A percentile compares a stretch with the other conserved stretches of the same genome.
phyloP scores from a whole-genome alignment of 768 basidiomycete genomes.

The Kwoniella sp. region DNA sequence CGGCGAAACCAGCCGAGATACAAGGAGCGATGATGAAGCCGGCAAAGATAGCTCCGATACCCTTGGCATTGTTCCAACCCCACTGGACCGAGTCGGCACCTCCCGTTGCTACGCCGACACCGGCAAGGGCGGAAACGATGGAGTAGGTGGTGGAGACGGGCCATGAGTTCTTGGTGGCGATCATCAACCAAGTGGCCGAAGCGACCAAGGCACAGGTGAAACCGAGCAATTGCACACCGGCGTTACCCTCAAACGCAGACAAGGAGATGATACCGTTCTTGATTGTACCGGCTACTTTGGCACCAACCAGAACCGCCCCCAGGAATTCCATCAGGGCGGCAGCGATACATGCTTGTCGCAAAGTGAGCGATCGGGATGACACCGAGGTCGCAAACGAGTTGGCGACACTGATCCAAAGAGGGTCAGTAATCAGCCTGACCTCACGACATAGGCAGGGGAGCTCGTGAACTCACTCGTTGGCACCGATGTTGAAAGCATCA shows the following conservation, averaged over 20 bases:
- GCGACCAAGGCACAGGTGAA: conserved; percentile 55
- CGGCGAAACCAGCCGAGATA: conserved; percentile 56
- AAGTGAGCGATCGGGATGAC: conserved; percentile 56
- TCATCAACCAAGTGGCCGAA: conserved; percentile 46
- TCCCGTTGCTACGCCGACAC: conserved; percentile 55
- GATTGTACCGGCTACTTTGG: conserved; percentile 55
- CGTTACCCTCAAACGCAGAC: conserved; percentile 50
- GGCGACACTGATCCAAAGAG: conserved; percentile 35
- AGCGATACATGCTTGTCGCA: conserved; percentile 55
- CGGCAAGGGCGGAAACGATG: conserved; percentile 56
- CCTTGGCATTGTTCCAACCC: conserved; percentile 57
- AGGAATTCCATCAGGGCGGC: conserved; percentile 57
- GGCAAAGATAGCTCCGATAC: conserved; percentile 52
- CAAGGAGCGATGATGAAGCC: conserved; percentile 53
- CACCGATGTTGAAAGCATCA: conserved; percentile 57
- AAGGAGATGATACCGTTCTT: conserved; percentile 57
- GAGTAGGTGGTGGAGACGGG: conserved; percentile 59
- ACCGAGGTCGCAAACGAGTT: conserved; percentile 57
- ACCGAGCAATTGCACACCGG: conserved; percentile 54
- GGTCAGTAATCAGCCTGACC: neutral
- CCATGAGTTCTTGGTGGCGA: conserved; percentile 51
- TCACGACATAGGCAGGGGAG: neutral
- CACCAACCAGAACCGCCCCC: conserved; percentile 57
- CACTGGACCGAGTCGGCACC: conserved; percentile 54
- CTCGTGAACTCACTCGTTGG: conserved; percentile 41